Evolutionary conservation across 2,329 filamentous ascomycete genomes (phyloP).

Genomic region (Diaporthe amygdali): DNA sequence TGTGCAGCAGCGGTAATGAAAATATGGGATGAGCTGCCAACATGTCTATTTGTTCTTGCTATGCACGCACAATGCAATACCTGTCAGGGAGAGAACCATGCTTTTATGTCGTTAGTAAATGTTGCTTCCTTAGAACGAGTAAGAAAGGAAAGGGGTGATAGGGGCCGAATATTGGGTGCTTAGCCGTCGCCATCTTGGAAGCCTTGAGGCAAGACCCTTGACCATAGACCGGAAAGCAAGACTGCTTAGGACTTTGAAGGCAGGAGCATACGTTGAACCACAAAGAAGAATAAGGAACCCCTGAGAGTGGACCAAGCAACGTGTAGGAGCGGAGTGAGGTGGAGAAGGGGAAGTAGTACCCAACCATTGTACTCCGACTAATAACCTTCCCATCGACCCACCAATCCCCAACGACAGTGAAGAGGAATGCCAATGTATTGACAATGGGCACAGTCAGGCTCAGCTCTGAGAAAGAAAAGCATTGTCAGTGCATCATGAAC

Average conservation of each 20-base stretch:
- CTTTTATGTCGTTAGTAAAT: conserved; percentile 36
- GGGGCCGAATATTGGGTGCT: not conserved
- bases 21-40: not conserved
- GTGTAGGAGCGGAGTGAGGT: not conserved
- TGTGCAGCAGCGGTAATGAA: not conserved
- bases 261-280: not conserved
- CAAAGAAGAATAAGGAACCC: not conserved
- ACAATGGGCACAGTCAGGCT: conserved; percentile 94
- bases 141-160: not conserved
- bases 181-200: not conserved
- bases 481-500: not conserved
- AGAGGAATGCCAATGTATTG: conserved; percentile 93
- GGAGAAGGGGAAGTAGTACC: not conserved
- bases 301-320: too few relatives aligned
- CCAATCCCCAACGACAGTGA: conserved; percentile 94
- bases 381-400: conserved; percentile 93
- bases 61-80: conserved; percentile 84
- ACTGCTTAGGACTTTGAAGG: not conserved
- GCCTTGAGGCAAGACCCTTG: not conserved
- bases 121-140: not conserved
- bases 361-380: conserved; percentile 82
- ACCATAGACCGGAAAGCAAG: not conserved
- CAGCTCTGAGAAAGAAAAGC: conserved; percentile 63
- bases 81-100: conserved; percentile 78
- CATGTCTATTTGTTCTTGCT: conserved; percentile 50